Conservation (phyloP, 352 stramenopile species). For the Phytophthora sansomeana region DNA sequence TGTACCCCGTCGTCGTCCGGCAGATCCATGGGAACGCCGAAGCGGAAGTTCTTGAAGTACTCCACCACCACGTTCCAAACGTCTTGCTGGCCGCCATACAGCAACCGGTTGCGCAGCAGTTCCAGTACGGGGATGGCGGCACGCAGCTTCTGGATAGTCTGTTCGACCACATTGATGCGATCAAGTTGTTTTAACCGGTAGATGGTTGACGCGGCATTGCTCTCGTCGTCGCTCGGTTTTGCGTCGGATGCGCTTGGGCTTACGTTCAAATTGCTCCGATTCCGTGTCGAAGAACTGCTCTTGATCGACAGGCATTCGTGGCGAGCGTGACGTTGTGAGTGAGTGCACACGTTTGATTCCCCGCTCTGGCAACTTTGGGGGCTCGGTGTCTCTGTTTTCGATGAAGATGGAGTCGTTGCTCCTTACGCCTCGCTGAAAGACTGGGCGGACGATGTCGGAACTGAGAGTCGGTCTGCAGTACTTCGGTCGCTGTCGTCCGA, state of each 20-base stretch:
- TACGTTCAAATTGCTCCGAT: not conserved
- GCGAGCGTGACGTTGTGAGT: too few relatives aligned
- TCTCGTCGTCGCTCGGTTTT: constrained; percentile 40
- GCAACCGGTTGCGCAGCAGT: constrained; percentile 27
- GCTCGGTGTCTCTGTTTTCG: not conserved
- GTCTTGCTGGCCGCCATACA: constrained; percentile 32
- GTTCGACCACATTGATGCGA: constrained; percentile 25
- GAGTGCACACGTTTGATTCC: not conserved
- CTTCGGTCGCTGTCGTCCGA: not conserved
- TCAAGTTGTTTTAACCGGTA: constrained; percentile 41
- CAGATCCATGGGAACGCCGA: constrained; percentile 14
- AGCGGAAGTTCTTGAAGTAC: constrained; percentile 34
- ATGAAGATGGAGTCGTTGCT: not conserved
- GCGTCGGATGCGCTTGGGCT: constrained; percentile 31
- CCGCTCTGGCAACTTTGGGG: not conserved
- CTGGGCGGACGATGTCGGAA: constrained; percentile 20
- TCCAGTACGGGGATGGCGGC: constrained; percentile 33
- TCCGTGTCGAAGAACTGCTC: not conserved
- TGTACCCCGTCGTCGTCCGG: not conserved
- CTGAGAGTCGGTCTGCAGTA: constrained; percentile 4
- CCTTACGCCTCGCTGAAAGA: constrained; percentile 9
- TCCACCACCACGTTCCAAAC: constrained; percentile 33
- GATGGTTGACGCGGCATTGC: constrained; percentile 44
- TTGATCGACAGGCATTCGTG: too few relatives aligned
- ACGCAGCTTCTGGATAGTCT: constrained; percentile 21